These are phyloP conservation scores for Cordyceps javanica DNA, from an alignment of 2,329 filamentous ascomycete species.

Conservation along the genomic window DNA sequence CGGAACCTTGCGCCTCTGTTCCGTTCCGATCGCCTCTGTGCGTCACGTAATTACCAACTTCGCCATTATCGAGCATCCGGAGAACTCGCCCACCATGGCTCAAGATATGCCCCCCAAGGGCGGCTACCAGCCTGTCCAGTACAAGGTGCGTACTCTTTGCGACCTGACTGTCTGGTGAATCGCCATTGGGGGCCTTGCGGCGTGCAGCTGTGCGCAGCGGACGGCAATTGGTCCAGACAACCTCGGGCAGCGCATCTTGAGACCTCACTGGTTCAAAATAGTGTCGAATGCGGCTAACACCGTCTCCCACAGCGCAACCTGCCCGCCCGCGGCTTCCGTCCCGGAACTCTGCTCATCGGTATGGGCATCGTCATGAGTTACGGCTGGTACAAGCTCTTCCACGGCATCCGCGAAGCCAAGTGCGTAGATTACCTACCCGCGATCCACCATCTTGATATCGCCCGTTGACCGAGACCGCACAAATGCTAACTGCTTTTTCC, in stretches of 20 bases:
- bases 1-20: neutral
- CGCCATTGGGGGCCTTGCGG: neutral
- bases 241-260: neutral
- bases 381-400: conserved; percentile 81
- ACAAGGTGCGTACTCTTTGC: conserved; percentile 63
- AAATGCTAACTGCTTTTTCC: conserved; percentile 6
- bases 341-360: conserved; percentile 69
- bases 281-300: conserved; percentile 14
- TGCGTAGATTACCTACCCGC: conserved; percentile 41
- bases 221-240: neutral
- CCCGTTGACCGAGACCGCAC: neutral
- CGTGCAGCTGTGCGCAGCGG: neutral
- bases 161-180: too few relatives aligned
- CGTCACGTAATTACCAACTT: conserved; percentile 17
- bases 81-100: conserved; percentile 60
- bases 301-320: conserved; percentile 68
- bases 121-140: conserved; percentile 95
- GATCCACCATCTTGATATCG: neutral
- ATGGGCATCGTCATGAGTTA: conserved; percentile 76
- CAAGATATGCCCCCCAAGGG: conserved; percentile 95
- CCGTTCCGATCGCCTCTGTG: neutral
- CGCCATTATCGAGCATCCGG: conserved; percentile 6
- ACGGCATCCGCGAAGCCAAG: conserved; percentile 87
- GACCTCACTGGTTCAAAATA: neutral
- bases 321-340: conserved; percentile 83